phyloP scores from a whole-genome alignment of 805 yeast species.

The Tetrapisispora pingtungensis region DNA sequence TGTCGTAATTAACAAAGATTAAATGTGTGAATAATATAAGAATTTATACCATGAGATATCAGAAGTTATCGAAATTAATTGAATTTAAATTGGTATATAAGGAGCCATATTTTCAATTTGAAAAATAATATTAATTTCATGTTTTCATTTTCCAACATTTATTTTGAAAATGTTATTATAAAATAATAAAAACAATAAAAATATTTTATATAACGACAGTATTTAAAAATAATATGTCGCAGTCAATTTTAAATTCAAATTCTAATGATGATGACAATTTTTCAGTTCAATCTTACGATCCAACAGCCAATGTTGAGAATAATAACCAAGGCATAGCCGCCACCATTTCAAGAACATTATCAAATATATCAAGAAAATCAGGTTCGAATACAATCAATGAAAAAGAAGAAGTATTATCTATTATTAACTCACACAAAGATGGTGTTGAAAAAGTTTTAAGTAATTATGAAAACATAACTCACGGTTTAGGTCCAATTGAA shows the following conservation, averaged over 20 bases:
- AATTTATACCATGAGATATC: no score
- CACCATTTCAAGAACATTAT: background rate
- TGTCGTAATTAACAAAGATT: no score
- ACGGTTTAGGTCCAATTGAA: constrained; percentile 5
- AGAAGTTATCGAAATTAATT: no score
- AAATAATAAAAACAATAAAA: background rate
- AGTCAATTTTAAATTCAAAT: background rate
- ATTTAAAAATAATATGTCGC: background rate
- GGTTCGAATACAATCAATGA: background rate
- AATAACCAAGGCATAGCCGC: background rate
- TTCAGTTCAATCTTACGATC: background rate
- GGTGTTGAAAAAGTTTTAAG: constrained; percentile 1
- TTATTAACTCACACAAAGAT: constrained; percentile 2
- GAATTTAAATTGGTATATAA: no score
- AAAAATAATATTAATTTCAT: no score
- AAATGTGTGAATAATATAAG: no score
- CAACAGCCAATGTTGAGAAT: background rate
- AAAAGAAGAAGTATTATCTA: constrained; percentile 2
- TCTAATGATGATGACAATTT: background rate
- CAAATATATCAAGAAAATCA: background rate
- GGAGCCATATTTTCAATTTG: background rate
- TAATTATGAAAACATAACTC: constrained; percentile 1
- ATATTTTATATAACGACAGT: background rate
- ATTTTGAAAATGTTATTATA: no score
- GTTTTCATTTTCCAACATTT: no score